These are phyloP conservation scores for Sonneratia caseolaris DNA, from an alignment of 345 rosid genomes.

Conservation along the genomic window DNA sequence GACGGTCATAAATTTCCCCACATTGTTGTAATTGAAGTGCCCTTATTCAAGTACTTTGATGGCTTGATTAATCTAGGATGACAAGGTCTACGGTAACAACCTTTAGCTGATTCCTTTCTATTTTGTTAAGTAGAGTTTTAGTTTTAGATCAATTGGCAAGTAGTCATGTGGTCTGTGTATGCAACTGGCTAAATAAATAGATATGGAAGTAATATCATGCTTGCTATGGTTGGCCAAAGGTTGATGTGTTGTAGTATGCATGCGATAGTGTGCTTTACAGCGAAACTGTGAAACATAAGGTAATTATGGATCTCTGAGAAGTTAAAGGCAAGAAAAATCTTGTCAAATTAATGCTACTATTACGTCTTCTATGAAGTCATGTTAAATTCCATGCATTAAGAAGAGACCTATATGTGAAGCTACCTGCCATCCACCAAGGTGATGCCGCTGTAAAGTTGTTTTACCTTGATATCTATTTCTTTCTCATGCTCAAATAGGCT, in stretches of 20 bases:
- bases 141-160: background rate
- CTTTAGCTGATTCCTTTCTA: background rate
- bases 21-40: too few relatives aligned
- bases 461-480: background rate
- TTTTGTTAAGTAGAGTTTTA: background rate
- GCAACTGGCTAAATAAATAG: background rate
- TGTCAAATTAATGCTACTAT: background rate
- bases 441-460: background rate
- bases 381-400: background rate
- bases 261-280: background rate
- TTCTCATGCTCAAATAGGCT: constrained; percentile 23
- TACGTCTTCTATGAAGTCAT: background rate
- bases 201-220: background rate
- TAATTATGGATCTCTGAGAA: background rate
- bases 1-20: too few relatives aligned
- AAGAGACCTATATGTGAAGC: background rate
- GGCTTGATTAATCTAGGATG: too few relatives aligned
- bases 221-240: background rate
- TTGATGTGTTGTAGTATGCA: background rate
- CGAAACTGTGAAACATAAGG: background rate
- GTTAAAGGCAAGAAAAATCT: background rate
- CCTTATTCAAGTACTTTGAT: too few relatives aligned
- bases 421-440: background rate
- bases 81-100: background rate
- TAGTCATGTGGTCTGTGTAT: background rate